Base-by-base conservation (phyloP, 768 basidiomycete species). In the Podaxis rugospora region DNA sequence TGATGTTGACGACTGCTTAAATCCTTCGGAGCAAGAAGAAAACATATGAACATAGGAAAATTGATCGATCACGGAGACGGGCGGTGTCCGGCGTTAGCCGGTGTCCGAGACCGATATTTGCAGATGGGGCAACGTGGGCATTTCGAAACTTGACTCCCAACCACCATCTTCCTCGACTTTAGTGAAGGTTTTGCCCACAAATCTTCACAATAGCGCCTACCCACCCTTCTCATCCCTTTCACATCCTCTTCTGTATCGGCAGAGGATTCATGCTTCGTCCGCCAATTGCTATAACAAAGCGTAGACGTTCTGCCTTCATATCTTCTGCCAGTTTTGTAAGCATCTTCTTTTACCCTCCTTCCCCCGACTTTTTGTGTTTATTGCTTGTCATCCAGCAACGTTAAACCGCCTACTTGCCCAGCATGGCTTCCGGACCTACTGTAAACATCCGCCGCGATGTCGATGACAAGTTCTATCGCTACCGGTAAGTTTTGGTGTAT, bases 401-500 rank as follows among this genome's bases (percentile, higher is more conserved):
- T 68, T 91, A 77, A 89, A 81, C 66, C 61, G 59, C 32, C 51
- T 47, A 66, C 66, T 64, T 75, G 78, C 82, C 85, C 89, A 93
- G 71, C 72, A 95, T 94, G 92, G 91, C 93, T 78, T 81, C 86
- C 74, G 87, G 85, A 75, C 52, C 52, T 6, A 80, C 88, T 72
- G 93, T 95, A 59, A 95, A 95, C 80, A 90, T 95, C 71, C 90
- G 93, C 76, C 91, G 93, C 68, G 93, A 95, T 78, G 92, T 95
- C 80, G 92, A 94, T 78, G 93, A 96, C 82, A 93, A 93, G 76
- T 95, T 95, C 73, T 95, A 95, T 74, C 93, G 93, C 67, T 95
- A 95, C 83, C 91, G 87, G 88, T 88, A 67, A 64, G 84, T 75
- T 52, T 42, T 10, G 5, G 56, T 14, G 10, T 5, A 35, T n/a